These are phyloP conservation scores for Aspergillus pseudotamarii DNA, from an alignment of 2,329 filamentous ascomycete species.

Conservation along the genomic window DNA sequence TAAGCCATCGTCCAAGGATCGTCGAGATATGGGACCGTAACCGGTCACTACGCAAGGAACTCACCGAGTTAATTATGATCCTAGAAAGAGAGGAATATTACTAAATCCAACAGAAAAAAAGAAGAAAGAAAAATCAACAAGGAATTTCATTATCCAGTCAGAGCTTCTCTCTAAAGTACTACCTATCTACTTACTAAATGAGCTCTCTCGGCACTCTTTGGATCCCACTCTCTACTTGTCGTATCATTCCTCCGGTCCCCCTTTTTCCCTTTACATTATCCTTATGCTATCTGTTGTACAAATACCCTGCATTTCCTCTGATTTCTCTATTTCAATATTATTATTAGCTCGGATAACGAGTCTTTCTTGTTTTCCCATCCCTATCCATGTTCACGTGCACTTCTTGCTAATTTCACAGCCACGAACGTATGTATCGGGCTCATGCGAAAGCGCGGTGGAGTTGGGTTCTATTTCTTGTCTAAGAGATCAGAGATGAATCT, in stretches of 20 bases:
- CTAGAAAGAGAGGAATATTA: constrained; percentile 44
- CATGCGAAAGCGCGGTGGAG: constrained; percentile 1
- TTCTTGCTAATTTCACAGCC: neutral
- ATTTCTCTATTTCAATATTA: constrained; percentile 4
- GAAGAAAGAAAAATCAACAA: neutral
- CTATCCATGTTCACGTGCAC: neutral
- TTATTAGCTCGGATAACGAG: constrained; percentile 10
- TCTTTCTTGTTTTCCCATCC: constrained; percentile 1
- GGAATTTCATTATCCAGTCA: neutral
- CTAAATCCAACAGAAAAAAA: constrained; percentile 18
- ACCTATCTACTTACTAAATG: neutral
- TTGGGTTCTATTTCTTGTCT: neutral
- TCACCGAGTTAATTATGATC: constrained; percentile 47
- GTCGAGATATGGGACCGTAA: constrained; percentile 45
- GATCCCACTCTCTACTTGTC: neutral
- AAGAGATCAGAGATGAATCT: constrained; percentile 7
- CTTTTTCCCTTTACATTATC: constrained; percentile 6
- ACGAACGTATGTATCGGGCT: neutral
- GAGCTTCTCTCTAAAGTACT: neutral
- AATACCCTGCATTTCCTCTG: constrained; percentile 22
- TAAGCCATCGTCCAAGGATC: constrained; percentile 42
- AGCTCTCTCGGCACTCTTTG: neutral
- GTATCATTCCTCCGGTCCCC: neutral
- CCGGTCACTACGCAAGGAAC: constrained; percentile 43
- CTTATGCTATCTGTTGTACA: constrained; percentile 16